Conservation (phyloP, 1,284 basidiomycete genomes). For the Porodaedalea pini region DNA sequence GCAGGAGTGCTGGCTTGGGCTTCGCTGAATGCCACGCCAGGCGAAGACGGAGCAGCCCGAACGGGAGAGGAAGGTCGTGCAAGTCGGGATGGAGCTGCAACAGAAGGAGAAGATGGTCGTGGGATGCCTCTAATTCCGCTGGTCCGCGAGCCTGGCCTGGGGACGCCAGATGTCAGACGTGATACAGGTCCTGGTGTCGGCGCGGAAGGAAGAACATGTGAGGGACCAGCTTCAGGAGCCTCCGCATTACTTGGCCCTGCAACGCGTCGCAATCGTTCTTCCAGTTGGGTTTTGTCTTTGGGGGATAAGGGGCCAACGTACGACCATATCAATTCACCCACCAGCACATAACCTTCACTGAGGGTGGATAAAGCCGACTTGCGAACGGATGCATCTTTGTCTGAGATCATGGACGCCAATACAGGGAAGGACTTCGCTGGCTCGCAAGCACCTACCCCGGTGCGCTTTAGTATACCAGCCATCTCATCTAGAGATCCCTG, state of each 20-base stretch:
- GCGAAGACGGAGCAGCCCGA: constrained; percentile 47
- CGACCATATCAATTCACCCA: constrained; percentile 85
- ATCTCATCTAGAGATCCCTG: constrained; percentile 85
- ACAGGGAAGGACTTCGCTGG: constrained; percentile 76
- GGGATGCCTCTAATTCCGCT: constrained; percentile 38
- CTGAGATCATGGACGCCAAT: constrained; percentile 80
- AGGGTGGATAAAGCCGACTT: constrained; percentile 78
- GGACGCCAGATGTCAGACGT: constrained; percentile 49
- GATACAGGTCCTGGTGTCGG: constrained; percentile 35
- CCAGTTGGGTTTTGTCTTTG: constrained; percentile 89
- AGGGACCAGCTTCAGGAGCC: constrained; percentile 29
- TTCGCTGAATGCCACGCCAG: constrained; percentile 35
- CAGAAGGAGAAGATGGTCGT: constrained; percentile 64
- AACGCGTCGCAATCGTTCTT: constrained; percentile 84
- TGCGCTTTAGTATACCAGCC: constrained; percentile 72
- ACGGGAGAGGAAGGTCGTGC: constrained; percentile 63
- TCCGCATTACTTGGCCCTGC: constrained; percentile 55
- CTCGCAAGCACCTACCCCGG: constrained; percentile 79
- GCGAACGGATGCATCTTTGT: constrained; percentile 84
- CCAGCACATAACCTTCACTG: constrained; percentile 79
- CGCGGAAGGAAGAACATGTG: constrained; percentile 30
- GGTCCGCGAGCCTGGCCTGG: constrained; percentile 41
- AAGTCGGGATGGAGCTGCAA: constrained; percentile 48
- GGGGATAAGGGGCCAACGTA: constrained; percentile 73
- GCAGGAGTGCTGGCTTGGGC: constrained; percentile 50